A percentile compares a stretch with the other conserved stretches of the same genome.
Conservation (phyloP, 73 alveolate genomes). For the Paramecium primaurelia region DNA sequence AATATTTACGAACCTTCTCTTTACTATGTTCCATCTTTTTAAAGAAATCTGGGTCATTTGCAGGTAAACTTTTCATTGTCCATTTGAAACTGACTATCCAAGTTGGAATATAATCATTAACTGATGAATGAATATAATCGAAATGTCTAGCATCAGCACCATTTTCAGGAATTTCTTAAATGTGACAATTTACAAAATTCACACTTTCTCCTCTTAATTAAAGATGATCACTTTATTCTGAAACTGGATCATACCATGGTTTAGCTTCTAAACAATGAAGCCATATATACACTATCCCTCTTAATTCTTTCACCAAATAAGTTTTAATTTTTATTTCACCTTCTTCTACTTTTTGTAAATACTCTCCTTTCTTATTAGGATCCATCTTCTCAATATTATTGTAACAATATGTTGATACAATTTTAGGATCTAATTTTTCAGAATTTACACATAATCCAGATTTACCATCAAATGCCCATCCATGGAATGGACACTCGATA, state of each 20-base stretch:
- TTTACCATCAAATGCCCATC: conserved; percentile 70
- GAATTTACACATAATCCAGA: conserved; percentile 61
- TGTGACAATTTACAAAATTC: conserved; percentile 62
- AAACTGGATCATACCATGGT: conserved; percentile 67
- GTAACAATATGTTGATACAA: conserved; percentile 42
- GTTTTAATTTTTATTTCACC: conserved; percentile 36
- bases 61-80: conserved; percentile 60
- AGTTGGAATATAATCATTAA: conserved; percentile 40
- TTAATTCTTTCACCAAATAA: conserved; percentile 33
- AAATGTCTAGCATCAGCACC: conserved; percentile 71
- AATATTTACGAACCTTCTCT: conserved; percentile 44
- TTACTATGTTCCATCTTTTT: conserved; percentile 62
- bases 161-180: conserved; percentile 69
- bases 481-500: conserved; percentile 72
- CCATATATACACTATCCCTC: conserved; percentile 64
- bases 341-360: conserved; percentile 42
- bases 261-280: conserved; percentile 57
- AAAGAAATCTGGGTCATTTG: conserved; percentile 63
- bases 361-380: neutral
- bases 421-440: conserved; percentile 19
- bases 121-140: conserved; percentile 56
- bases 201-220: conserved; percentile 58
- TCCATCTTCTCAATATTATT: conserved; percentile 52
- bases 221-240: conserved; percentile 19
- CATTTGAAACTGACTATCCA: conserved; percentile 53